Base-by-base conservation (phyloP, 116 monocot genomes). In the Trichopus zeylanicus region DNA sequence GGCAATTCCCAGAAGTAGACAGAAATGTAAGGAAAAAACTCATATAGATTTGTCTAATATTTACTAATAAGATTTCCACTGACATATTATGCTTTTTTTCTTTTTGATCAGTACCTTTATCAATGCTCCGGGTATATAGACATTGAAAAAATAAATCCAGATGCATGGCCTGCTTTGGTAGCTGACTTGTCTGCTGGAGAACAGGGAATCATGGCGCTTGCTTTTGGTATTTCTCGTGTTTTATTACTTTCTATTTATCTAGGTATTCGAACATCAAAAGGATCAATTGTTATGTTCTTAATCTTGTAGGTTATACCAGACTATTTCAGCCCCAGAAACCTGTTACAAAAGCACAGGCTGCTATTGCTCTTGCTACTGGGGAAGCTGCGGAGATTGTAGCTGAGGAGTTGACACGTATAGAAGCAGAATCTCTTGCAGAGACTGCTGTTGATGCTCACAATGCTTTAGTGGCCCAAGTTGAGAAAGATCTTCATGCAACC, bases 261-360 rank as follows among this genome's bases (percentile, higher is more conserved):
- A 28, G n/a, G 56, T n/a, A 12, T 24, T 55, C 66, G 11, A 20
- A 16, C 39, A 42, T 42, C 16, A 0, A n/a, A 42, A 12, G 13
- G 3, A 42, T 15, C 12, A 13, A n/a, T 21, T 48, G 21, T 19
- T 26, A 2, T 1, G 34, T 27, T 61, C 4, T 26, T 15, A 12
- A 19, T 8, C 31, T 12, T 27, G 53, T 74, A 98, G 97, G 97
- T 73, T 98, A 78, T 57, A 98, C 91, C 32, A 79, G 91, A 59
- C 59, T 98, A 23, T 98, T 98, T 71, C 97, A 98, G 33, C 97
- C 97, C 25, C 57, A 82, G 35, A 98, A 98, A 57, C 97, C 97
- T 18, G 88, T 98, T 31, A 98, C 91, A 21, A 91, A 98, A 73
- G 84, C 81, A 53, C 97, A 98, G 72, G 97, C 85, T 68, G 97